Percentiles rank a stretch among this genome's conserved stretches.
Evolutionary conservation across 2,329 filamentous ascomycete species (phyloP).

Genomic region (Boeremia exigua): DNA sequence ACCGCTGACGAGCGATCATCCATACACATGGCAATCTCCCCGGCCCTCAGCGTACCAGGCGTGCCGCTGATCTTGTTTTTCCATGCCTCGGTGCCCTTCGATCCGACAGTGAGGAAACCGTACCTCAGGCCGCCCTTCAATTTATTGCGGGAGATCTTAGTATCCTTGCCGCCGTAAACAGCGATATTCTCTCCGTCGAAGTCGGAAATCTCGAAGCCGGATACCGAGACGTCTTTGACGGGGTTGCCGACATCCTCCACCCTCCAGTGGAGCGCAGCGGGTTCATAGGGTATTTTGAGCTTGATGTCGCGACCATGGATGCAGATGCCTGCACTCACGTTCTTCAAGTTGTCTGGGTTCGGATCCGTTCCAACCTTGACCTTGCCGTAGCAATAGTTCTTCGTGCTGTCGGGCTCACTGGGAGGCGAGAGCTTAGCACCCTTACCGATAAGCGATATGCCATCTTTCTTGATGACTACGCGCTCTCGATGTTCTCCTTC

Average conservation of each 20-base stretch:
- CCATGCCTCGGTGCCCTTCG: conserved; percentile 8
- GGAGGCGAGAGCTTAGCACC: conserved; percentile 14
- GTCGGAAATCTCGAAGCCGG: conserved; percentile 14
- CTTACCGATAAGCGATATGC: conserved; percentile 18
- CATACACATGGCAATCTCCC: conserved; percentile 21
- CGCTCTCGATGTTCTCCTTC: conserved; percentile 19
- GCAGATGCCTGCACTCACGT: conserved; percentile 21
- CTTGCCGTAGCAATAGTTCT: conserved; percentile 17
- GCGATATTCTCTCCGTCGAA: conserved; percentile 21
- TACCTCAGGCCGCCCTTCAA: conserved; percentile 14
- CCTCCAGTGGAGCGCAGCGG: conserved; percentile 6
- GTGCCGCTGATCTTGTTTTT: conserved; percentile 8
- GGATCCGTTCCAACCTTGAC: neutral
- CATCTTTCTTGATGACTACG: conserved; percentile 13
- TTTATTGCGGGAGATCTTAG: conserved; percentile 15
- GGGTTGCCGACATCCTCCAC: neutral
- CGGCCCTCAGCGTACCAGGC: neutral
- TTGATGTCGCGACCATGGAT: conserved; percentile 10
- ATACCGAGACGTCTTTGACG: conserved; percentile 18
- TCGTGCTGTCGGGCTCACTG: neutral
- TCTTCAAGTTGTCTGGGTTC: neutral
- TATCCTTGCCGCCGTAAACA: conserved; percentile 18
- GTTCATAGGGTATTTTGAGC: neutral
- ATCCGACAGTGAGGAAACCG: conserved; percentile 22
- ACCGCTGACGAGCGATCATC: conserved; percentile 17